Evolutionary conservation across 1,284 basidiomycete genomes (phyloP).

Genomic region (Rhodotorula mucilaginosa): DNA sequence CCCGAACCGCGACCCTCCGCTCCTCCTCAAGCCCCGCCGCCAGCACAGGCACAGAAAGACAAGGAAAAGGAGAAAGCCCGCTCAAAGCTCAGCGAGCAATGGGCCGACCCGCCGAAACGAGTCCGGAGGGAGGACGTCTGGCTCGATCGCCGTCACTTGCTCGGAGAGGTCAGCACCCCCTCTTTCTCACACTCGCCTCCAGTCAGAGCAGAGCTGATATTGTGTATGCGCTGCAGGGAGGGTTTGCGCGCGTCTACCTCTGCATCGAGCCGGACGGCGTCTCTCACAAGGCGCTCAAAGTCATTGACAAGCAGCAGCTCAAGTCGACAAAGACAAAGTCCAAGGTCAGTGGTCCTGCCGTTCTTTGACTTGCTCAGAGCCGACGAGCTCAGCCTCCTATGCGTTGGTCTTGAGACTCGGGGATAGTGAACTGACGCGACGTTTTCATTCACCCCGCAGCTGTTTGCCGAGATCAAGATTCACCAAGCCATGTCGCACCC

Average conservation of each 20-base stretch:
- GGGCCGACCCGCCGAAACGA: slow-evolving; percentile 40
- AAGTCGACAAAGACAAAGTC: slow-evolving; percentile 51
- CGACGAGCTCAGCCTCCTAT: background rate
- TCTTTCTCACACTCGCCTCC: background rate
- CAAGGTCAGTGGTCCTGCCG: slow-evolving; percentile 32
- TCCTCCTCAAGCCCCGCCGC: background rate
- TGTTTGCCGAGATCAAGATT: slow-evolving; percentile 98
- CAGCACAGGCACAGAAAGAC: background rate
- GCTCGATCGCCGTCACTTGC: slow-evolving; percentile 42
- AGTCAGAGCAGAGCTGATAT: too few relatives aligned
- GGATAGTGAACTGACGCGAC: background rate
- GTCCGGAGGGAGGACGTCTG: slow-evolving; percentile 38
- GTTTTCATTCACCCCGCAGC: slow-evolving; percentile 52
- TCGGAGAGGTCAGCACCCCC: slow-evolving; percentile 49
- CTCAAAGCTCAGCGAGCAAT: slow-evolving; percentile 42
- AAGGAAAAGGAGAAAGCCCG: slow-evolving; percentile 7
- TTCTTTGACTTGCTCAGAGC: background rate
- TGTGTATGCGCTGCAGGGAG: slow-evolving; percentile 23
- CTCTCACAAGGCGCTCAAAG: slow-evolving; percentile 50
- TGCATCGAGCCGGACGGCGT: slow-evolving; percentile 34
- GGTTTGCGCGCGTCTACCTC: slow-evolving; percentile 44
- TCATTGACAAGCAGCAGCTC: slow-evolving; percentile 51
- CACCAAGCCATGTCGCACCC: slow-evolving; percentile 87
- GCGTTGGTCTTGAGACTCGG: background rate
- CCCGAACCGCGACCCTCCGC: background rate